These are phyloP conservation scores for Penicillium verhagenii DNA, from an alignment of 495 filamentous ascomycete species.

Conservation along the genomic window DNA sequence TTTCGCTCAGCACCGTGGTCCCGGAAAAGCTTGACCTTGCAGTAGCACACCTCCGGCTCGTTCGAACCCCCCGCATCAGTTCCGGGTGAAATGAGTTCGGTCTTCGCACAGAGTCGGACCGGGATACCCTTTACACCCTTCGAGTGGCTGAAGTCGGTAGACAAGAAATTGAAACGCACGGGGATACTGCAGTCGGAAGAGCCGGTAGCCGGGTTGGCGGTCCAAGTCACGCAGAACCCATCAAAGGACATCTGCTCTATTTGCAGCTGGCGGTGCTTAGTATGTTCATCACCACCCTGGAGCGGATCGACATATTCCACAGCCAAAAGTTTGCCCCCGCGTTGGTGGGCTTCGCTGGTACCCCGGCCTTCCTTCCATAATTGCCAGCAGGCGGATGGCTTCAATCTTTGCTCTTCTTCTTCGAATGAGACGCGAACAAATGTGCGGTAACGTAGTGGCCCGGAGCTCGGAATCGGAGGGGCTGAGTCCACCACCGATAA, in stretches of 20 bases:
- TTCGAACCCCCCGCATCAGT: constrained; percentile 42
- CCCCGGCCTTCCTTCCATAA: constrained; percentile 94
- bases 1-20: constrained; percentile 95
- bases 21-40: constrained; percentile 91
- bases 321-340: constrained; percentile 81
- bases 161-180: constrained; percentile 94
- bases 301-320: constrained; percentile 87
- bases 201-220: constrained; percentile 57
- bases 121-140: constrained; percentile 96
- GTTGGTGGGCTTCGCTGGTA: constrained; percentile 83
- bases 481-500: constrained; percentile 68
- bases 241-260: constrained; percentile 83
- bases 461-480: constrained; percentile 46
- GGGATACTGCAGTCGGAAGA: constrained; percentile 71
- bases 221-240: constrained; percentile 88
- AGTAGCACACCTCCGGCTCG: constrained; percentile 74
- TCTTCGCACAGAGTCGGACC: constrained; percentile 87
- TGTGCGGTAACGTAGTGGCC: constrained; percentile 67
- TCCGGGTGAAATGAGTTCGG: constrained; percentile 52
- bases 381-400: constrained; percentile 83
- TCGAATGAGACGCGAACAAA: constrained; percentile 90
- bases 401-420: constrained; percentile 79
- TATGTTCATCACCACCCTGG: constrained; percentile 58
- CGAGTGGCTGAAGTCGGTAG: constrained; percentile 94
- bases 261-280: constrained; percentile 70